Percentiles rank a stretch among this genome's conserved stretches.
These are phyloP conservation scores for Dothiorella sarmentorum DNA, from an alignment of 2,329 filamentous ascomycete genomes.

Conservation along the genomic window DNA sequence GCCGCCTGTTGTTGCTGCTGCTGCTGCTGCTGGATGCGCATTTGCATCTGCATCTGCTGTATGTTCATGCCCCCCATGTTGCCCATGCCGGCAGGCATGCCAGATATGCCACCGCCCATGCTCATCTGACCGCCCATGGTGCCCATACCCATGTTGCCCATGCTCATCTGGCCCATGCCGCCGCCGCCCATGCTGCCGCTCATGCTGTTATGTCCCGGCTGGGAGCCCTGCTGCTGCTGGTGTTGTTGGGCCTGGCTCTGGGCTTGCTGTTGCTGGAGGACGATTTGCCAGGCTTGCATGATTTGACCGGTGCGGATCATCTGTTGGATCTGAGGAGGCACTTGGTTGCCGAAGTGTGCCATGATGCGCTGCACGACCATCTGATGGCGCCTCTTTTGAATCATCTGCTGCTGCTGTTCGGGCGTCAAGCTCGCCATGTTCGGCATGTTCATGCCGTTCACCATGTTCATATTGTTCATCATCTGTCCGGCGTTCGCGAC, in stretches of 20 bases:
- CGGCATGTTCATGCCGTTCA: background rate
- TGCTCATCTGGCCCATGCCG: constrained; percentile 20
- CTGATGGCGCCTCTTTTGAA: constrained; percentile 24
- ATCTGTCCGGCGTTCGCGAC: background rate
- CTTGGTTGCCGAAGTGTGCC: constrained; percentile 20
- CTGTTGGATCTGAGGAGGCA: constrained; percentile 29
- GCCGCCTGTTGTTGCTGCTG: constrained; percentile 4
- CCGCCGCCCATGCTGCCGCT: constrained; percentile 15
- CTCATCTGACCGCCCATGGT: background rate
- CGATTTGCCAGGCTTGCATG: constrained; percentile 2
- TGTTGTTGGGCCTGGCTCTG: constrained; percentile 27
- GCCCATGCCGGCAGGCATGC: constrained; percentile 14
- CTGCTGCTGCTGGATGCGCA: constrained; percentile 21
- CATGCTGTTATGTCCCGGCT: constrained; percentile 13
- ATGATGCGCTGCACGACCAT: constrained; percentile 23
- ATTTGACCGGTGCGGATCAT: constrained; percentile 23
- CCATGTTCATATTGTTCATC: constrained; percentile 9
- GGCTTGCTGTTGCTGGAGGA: constrained; percentile 26
- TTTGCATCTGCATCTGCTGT: constrained; percentile 26
- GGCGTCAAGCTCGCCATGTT: constrained; percentile 12
- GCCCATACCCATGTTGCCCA: constrained; percentile 6
- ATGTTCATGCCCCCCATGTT: constrained; percentile 11
- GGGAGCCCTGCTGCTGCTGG: constrained; percentile 11
- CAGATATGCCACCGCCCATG: background rate
- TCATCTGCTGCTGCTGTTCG: background rate